Evolutionary conservation across 306 rosid species (phyloP), one percentile per base, ranked within the genome.

Genomic region (Begonia peltatifolia): DNA sequence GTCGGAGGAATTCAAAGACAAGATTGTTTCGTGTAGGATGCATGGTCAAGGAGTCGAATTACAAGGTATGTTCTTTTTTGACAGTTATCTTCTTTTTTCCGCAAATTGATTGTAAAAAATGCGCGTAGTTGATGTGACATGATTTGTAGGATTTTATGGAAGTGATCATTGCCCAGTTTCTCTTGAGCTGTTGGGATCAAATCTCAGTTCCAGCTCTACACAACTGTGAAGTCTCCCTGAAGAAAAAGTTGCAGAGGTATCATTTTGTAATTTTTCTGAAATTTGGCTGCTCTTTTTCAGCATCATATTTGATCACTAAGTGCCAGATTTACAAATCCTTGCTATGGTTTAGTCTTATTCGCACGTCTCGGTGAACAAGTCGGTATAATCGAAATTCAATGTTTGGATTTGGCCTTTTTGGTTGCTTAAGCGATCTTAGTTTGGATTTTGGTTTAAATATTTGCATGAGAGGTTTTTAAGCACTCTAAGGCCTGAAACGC

Each of bases 131-230:
- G 38, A 30, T 7, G 8, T 30, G 38, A 5, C 0, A 30, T 30
- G 38, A 30, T 50, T 61, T 13, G 62, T 71, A 90, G 99, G 94
- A 36, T 90, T 90, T 68, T 75, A 76, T 53, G 95, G 95, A 65
- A 90, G 97, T 61, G 97, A 90, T 70, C 99, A 86, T 64, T 90
- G 99, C 65, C 99, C 95, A 6, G 86, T 83, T 62, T 72, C 79
- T 35, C 78, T 90, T 38, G 86, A 76, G 74, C 94, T 90, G 16
- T 83, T 92, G 36, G 76, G 68, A 71, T 72, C 70, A 55, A 56
- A 62, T 53, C 47, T 70, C 23, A 56, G 63, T 47, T 50, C 74
- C 14, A 41, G 22, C 53, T 10, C 12, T 16, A 3, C 35, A n/a
- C 41, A 41, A n/a, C 38, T 7, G 9, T 30, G 38, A 30, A 30